phyloP scores from a whole-genome alignment of 495 filamentous ascomycete species.

The Aspergillus asperescens region DNA sequence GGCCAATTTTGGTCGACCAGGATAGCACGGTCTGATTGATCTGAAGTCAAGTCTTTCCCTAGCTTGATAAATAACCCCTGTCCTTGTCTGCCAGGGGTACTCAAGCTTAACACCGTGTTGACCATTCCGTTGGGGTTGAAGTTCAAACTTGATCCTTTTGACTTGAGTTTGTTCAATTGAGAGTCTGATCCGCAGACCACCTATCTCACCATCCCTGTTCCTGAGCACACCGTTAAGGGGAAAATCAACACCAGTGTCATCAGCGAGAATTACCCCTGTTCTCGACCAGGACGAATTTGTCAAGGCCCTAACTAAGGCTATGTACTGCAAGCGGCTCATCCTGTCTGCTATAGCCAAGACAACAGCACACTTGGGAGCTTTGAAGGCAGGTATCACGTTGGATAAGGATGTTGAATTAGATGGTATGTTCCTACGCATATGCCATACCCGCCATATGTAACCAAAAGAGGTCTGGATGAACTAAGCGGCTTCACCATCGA shows the following conservation, averaged over 20 bases:
- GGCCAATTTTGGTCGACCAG: background rate
- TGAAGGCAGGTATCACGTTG: constrained; percentile 31
- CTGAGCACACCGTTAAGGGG: constrained; percentile 28
- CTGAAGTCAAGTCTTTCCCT: background rate
- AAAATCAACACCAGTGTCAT: constrained; percentile 32
- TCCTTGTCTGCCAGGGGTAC: too few relatives aligned
- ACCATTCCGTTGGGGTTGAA: constrained; percentile 29
- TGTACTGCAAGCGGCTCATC: constrained; percentile 29
- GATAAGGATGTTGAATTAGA: constrained; percentile 37
- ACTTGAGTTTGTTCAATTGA: constrained; percentile 35
- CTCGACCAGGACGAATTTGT: constrained; percentile 34
- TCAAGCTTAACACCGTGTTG: constrained; percentile 33
- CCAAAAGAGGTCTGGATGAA: constrained; percentile 32
- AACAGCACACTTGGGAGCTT: constrained; percentile 30
- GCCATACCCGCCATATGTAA: too few relatives aligned
- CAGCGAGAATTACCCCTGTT: constrained; percentile 32
- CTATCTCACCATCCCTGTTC: constrained; percentile 32
- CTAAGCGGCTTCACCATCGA: constrained; percentile 41
- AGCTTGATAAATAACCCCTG: too few relatives aligned
- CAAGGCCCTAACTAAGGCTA: constrained; percentile 32
- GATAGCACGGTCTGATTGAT: background rate
- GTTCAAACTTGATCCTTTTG: constrained; percentile 30
- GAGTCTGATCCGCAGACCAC: constrained; percentile 26
- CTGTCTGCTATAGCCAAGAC: constrained; percentile 35
- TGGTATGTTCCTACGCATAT: constrained; percentile 15